Percentiles rank a stretch among this genome's conserved stretches.
phyloP scores from a whole-genome alignment of 2,329 filamentous ascomycete species.

The Lecanicillium sp. region DNA sequence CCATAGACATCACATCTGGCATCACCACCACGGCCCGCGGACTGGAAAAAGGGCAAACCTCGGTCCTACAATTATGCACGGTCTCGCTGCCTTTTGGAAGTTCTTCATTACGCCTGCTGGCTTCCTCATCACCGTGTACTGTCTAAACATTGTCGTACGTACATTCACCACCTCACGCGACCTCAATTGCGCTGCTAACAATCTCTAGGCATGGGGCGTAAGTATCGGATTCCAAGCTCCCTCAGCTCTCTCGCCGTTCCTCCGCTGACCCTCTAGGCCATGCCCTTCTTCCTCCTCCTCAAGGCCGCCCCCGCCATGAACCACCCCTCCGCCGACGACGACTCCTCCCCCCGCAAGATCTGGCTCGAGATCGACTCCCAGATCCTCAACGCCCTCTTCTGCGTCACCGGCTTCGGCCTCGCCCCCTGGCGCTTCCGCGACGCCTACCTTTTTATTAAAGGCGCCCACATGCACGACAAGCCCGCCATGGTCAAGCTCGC shows the following conservation, averaged over 20 bases:
- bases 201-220: slow-evolving; percentile 21
- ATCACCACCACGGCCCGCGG: slow-evolving; percentile 17
- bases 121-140: slow-evolving; percentile 25
- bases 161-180: too few relatives aligned
- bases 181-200: background rate
- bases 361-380: slow-evolving; percentile 15
- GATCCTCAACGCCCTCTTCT: slow-evolving; percentile 66
- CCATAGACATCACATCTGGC: slow-evolving; percentile 14
- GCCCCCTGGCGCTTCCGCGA: slow-evolving; percentile 59
- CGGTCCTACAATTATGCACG: slow-evolving; percentile 20
- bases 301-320: slow-evolving; percentile 16
- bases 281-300: slow-evolving; percentile 8
- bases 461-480: slow-evolving; percentile 16
- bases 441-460: slow-evolving; percentile 17
- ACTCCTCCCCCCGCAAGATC: slow-evolving; percentile 17
- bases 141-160: slow-evolving; percentile 25
- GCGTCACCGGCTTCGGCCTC: slow-evolving; percentile 77
- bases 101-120: slow-evolving; percentile 24
- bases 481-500: slow-evolving; percentile 17
- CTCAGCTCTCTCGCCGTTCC: background rate
- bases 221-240: slow-evolving; percentile 14
- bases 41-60: slow-evolving; percentile 20
- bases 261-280: slow-evolving; percentile 5
- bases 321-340: slow-evolving; percentile 16
- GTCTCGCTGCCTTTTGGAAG: slow-evolving; percentile 24